Conservation (phyloP, 179 eudicot species). For the Gypsophila paniculata region DNA sequence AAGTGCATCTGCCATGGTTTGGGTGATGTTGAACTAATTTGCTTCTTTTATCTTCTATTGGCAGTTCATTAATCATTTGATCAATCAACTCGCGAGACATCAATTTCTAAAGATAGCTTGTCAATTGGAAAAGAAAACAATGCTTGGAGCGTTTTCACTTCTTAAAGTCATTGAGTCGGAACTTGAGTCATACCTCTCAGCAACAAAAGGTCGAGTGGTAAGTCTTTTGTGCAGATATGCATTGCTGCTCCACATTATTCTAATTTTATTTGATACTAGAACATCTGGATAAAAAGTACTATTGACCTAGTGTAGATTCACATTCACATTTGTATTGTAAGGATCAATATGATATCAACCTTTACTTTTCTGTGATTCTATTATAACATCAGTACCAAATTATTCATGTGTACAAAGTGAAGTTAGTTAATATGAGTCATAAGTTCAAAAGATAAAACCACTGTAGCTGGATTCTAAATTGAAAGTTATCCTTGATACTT, state of each 20-base stretch:
- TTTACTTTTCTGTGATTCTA: background rate
- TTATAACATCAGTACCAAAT: background rate
- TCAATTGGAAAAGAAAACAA: slow-evolving; percentile 93
- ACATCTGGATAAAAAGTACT: background rate
- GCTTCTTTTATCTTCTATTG: slow-evolving; percentile 10
- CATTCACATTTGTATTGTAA: background rate
- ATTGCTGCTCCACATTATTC: background rate
- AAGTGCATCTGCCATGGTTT: slow-evolving; percentile 4
- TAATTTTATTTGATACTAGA: background rate
- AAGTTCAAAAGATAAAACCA: background rate
- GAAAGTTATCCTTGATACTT: background rate
- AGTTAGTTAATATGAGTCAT: background rate
- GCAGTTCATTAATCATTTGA: slow-evolving; percentile 91
- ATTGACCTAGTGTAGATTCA: background rate
- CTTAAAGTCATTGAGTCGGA: slow-evolving; percentile 92
- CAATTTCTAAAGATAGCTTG: slow-evolving; percentile 91
- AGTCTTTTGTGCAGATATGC: slow-evolving; percentile 19
- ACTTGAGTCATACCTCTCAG: slow-evolving; percentile 80
- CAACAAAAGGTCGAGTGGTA: slow-evolving; percentile 96
- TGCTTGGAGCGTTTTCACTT: slow-evolving; percentile 92
- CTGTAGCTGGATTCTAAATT: background rate
- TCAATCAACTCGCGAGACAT: slow-evolving; percentile 89
- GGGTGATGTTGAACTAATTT: slow-evolving; percentile 18
- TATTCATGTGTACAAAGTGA: background rate
- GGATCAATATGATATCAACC: background rate